These are phyloP conservation scores for Heritiera fomes DNA, from an alignment of 345 rosid genomes.

Conservation along the genomic window DNA sequence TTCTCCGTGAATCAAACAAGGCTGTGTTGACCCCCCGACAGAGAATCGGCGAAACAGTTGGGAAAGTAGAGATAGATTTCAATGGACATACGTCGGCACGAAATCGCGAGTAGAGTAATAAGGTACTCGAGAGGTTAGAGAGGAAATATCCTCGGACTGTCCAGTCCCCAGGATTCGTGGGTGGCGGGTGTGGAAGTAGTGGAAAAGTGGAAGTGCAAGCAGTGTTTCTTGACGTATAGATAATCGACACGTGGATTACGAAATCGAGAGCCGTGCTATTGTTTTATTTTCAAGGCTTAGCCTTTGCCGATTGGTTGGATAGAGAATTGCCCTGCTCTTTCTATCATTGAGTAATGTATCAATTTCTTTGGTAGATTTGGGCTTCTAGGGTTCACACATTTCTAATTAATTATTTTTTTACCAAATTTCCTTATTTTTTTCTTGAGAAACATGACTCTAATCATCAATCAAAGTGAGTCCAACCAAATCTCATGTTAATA, in stretches of 20 bases:
- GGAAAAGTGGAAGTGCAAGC: conserved; percentile 1
- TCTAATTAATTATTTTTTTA: not conserved
- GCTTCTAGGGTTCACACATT: not conserved
- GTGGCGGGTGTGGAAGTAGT: not conserved
- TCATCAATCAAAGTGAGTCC: too few relatives aligned
- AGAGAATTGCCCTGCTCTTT: not conserved
- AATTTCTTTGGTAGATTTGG: not conserved
- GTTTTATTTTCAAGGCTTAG: not conserved
- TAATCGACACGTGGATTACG: not conserved
- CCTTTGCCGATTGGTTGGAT: conserved; percentile 7
- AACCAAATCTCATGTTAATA: not conserved
- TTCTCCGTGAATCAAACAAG: conserved; percentile 7
- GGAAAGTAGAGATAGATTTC: not conserved
- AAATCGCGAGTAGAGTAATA: not conserved
- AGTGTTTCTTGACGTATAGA: conserved; percentile 14
- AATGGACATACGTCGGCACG: not conserved
- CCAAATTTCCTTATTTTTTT: not conserved
- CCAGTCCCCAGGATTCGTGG: conserved; percentile 15
- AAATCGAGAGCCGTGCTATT: not conserved
- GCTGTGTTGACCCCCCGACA: not conserved
- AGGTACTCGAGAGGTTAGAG: not conserved
- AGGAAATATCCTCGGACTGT: not conserved
- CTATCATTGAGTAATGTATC: conserved; percentile 3
- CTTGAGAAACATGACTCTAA: not conserved
- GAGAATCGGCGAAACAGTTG: not conserved